phyloP scores from a whole-genome alignment of 1,139 yeast species.

The Saccharomyces hybrid region DNA sequence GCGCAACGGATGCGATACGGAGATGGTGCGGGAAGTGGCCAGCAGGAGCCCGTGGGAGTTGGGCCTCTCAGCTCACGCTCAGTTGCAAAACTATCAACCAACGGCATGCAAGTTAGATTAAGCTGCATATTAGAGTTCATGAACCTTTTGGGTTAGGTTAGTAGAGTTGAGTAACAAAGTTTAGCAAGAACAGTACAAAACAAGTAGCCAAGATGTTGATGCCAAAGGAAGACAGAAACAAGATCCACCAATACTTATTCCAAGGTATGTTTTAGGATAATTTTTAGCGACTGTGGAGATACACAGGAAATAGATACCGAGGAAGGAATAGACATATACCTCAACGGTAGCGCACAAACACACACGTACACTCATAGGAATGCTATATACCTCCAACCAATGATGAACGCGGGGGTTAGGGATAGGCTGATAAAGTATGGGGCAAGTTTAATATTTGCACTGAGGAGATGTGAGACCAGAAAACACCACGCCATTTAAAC shows the following conservation, averaged over 20 bases:
- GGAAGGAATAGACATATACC: too few relatives aligned
- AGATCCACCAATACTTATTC: slow-evolving; percentile 98
- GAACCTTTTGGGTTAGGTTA: not conserved
- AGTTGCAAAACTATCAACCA: not conserved
- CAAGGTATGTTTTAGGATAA: slow-evolving; percentile 62
- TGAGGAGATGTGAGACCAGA: too few relatives aligned
- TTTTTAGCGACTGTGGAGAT: not conserved
- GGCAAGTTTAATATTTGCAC: too few relatives aligned
- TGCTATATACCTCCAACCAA: too few relatives aligned
- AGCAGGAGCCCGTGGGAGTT: not conserved
- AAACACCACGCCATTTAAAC: too few relatives aligned
- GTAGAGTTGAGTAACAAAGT: not conserved
- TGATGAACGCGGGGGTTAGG: too few relatives aligned
- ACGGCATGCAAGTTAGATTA: not conserved
- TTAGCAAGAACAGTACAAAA: slow-evolving; percentile 15
- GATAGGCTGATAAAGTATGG: too few relatives aligned
- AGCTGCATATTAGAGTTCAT: not conserved
- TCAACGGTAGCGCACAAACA: too few relatives aligned
- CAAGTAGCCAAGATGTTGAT: slow-evolving; percentile 69
- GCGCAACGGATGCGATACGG: too few relatives aligned
- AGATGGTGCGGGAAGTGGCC: too few relatives aligned
- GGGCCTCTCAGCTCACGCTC: not conserved
- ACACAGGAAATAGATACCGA: not conserved
- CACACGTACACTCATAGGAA: too few relatives aligned
- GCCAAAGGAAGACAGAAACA: slow-evolving; percentile 99